Evolutionary conservation across 139 green algal genomes (phyloP).

Genomic region (Micractinium conductrix): DNA sequence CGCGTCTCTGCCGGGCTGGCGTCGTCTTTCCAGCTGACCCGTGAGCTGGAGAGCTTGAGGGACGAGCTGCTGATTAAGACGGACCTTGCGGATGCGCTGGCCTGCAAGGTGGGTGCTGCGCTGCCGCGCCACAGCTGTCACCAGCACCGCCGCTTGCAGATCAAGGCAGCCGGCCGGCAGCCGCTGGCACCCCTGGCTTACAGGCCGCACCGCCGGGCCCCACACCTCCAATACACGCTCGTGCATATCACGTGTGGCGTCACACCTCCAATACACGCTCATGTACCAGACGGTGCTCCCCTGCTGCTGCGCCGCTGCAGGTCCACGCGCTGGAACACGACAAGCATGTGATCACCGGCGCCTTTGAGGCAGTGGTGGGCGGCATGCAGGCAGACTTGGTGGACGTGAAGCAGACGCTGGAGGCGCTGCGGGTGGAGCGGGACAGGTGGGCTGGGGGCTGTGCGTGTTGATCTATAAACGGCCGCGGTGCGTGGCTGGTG

Average conservation of each 20-base stretch:
- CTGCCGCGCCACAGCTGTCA: not conserved
- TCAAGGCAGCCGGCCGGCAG: no score
- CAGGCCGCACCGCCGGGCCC: no score
- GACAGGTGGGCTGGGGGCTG: not conserved
- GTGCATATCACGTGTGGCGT: no score
- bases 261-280: no score
- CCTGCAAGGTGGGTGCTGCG: slow-evolving; percentile 48
- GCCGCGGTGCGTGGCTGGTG: no score
- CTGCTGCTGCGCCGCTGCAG: not conserved
- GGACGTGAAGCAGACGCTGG: slow-evolving; percentile 24
- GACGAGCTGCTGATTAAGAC: slow-evolving; percentile 59
- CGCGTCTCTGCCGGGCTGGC: slow-evolving; percentile 2
- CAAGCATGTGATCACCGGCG: slow-evolving; percentile 52
- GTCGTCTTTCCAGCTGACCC: slow-evolving; percentile 50
- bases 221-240: no score
- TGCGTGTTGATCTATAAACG: no score
- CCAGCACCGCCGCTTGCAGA: no score
- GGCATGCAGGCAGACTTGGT: slow-evolving; percentile 1
- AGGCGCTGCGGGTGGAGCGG: not conserved
- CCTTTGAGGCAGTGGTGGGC: slow-evolving; percentile 42
- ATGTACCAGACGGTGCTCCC: no score
- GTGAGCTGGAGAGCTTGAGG: slow-evolving; percentile 52
- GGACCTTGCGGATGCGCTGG: slow-evolving; percentile 55
- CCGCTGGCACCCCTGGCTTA: no score
- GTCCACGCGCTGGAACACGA: slow-evolving; percentile 58